Base-by-base conservation (phyloP, 345 rosid species). In the Trapa incisa region DNA sequence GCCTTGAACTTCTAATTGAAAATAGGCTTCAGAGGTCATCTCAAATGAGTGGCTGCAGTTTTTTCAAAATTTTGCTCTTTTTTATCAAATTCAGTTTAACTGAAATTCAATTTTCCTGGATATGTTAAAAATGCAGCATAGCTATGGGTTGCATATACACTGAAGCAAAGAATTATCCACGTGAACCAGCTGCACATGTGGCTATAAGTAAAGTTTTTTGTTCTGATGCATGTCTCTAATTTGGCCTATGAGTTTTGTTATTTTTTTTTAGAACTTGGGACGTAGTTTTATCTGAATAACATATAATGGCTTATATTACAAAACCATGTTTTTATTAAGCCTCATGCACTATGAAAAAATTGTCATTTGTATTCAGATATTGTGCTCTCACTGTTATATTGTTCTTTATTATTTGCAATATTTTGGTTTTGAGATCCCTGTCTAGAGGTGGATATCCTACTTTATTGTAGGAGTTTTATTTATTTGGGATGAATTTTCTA, bases 121-220 rank as follows among this genome's bases (percentile, higher is more conserved):
- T 10, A 32, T 48, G 54, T 75, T 37, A 62, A 39, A 47, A 68
- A 58, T 78, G 73, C 89, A 94, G 99, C 81, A 87, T 94, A 64
- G 99, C 97, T 4, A 86, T 86, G 95, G 96, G 86, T 33, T 94
- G 99, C 77, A 94, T 94, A 86, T 94, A 94, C 75, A 84, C 96
- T 16, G 97, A 94, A 48, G 80, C 96, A 57, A 94, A 94, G 79
- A 94, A 89, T 73, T 94, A 94, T 80, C 99, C 99, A 37, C 90
- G 99, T 45, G 99, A 94, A 83, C 99, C 97, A 70, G 99, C 99
- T 77, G 97, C 97, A 36, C 99, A 94, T 79, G 96, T 94, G 66
- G 96, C 99, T 75, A 94, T 94, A 80, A 89, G 99, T 94, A 80
- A 87, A 92, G 71, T 75, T 45, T 64, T 65, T 67, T 39, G 47